Conservation (phyloP, 257 asterid species). For the Euphrasia confusa region DNA sequence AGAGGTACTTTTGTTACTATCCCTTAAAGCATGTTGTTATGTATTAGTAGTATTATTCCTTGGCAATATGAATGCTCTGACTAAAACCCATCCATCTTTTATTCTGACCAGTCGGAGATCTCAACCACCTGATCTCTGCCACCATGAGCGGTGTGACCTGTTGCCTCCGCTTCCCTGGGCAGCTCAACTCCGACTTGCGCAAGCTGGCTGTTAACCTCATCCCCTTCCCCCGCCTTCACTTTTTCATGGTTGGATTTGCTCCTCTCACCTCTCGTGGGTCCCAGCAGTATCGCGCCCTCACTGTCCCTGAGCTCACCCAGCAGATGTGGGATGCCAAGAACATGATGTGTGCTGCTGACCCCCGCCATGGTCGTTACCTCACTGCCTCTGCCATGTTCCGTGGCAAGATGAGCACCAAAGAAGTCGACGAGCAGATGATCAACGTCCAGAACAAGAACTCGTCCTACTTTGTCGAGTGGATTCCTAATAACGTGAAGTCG, state of each 20-base stretch:
- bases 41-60: too few species aligned
- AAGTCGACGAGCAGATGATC: constrained; percentile 46
- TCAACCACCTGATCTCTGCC: constrained; percentile 50
- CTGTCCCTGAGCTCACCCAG: constrained; percentile 44
- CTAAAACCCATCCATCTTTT: too few species aligned
- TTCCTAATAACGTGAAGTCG: constrained; percentile 44
- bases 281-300: constrained; percentile 44
- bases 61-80: too few species aligned
- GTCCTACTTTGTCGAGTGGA: constrained; percentile 43
- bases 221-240: constrained; percentile 44
- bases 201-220: constrained; percentile 47
- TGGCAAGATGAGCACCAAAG: constrained; percentile 46
- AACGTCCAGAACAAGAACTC: constrained; percentile 44
- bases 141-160: constrained; percentile 55
- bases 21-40: too few species aligned
- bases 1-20: too few species aligned
- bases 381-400: constrained; percentile 49
- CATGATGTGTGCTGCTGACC: constrained; percentile 44
- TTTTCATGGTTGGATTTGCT: constrained; percentile 48
- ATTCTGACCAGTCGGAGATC: constrained; percentile 36
- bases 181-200: constrained; percentile 43
- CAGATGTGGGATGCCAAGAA: constrained; percentile 48
- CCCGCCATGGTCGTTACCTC: constrained; percentile 42
- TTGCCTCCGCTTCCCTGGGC: constrained; percentile 49
- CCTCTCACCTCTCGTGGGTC: constrained; percentile 49